These are phyloP conservation scores for Strobilomyces echinocephalus DNA, from an alignment of 768 basidiomycete genomes.

Conservation along the genomic window DNA sequence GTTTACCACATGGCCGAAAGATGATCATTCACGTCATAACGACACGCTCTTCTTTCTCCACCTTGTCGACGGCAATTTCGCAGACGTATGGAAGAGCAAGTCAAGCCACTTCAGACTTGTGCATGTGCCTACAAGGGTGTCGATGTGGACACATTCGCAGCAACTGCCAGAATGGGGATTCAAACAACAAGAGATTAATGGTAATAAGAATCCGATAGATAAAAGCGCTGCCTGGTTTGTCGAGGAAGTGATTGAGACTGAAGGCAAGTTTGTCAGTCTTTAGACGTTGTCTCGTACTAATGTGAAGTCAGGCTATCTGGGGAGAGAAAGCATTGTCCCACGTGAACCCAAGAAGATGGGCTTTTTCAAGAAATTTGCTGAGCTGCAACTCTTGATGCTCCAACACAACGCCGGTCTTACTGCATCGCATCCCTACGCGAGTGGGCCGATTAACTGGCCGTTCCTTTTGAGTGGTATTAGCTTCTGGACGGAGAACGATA, in stretches of 20 bases:
- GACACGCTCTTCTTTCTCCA: slow-evolving; percentile 85
- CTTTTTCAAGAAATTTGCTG: slow-evolving; percentile 93
- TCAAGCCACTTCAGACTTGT: slow-evolving; percentile 88
- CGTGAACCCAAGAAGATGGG: slow-evolving; percentile 78
- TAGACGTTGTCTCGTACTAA: slow-evolving; percentile 3
- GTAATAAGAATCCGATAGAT: slow-evolving; percentile 86
- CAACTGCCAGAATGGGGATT: slow-evolving; percentile 95
- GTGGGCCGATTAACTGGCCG: slow-evolving; percentile 96
- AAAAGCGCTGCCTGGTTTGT: slow-evolving; percentile 85
- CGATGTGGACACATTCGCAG: slow-evolving; percentile 87
- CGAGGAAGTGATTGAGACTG: slow-evolving; percentile 72
- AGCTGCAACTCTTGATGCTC: slow-evolving; percentile 92
- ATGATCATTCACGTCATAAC: slow-evolving; percentile 71
- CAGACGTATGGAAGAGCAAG: slow-evolving; percentile 89
- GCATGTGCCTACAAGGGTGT: slow-evolving; percentile 85
- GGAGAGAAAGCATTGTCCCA: slow-evolving; percentile 38
- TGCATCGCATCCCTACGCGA: slow-evolving; percentile 96
- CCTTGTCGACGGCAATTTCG: slow-evolving; percentile 68
- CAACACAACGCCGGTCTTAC: slow-evolving; percentile 99
- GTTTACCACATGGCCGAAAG: slow-evolving; percentile 87
- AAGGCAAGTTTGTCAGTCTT: slow-evolving; percentile 44
- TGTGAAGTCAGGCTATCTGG: slow-evolving; percentile 51
- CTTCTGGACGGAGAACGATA: slow-evolving; percentile 91
- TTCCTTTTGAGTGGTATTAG: slow-evolving; percentile 95
- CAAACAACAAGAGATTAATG: slow-evolving; percentile 97